These are phyloP conservation scores for slime mould (Dictyostelium discoideum) DNA, from an alignment of 78 protist species.

Conservation along the genomic window DNA sequence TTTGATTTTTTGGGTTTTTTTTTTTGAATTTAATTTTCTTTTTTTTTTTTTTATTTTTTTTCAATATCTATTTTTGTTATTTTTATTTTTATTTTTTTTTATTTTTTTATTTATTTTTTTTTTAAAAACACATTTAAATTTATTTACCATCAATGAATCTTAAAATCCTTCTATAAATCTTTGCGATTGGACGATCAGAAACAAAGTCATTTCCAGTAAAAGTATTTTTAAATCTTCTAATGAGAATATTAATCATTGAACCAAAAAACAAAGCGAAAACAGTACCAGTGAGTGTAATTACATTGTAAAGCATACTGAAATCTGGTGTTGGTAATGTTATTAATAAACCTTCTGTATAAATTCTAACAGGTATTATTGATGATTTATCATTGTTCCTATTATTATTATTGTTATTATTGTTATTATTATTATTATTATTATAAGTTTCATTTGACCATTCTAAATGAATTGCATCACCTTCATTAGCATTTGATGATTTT, in stretches of 20 bases:
- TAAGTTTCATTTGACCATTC: constrained; percentile 70
- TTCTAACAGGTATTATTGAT: constrained; percentile 19
- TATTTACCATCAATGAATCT: constrained; percentile 73
- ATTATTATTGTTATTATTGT: neutral
- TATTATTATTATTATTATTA: neutral
- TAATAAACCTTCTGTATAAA: constrained; percentile 79
- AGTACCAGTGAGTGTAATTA: constrained; percentile 88
- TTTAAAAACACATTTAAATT: neutral
- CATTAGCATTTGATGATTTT: neutral
- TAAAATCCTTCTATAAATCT: constrained; percentile 72
- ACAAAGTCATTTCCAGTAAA: constrained; percentile 69
- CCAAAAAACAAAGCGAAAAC: constrained; percentile 89
- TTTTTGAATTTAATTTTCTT: neutral
- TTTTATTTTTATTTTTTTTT: neutral
- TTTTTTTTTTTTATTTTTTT: neutral
- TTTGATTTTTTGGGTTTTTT: too few relatives aligned
- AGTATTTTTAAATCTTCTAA: constrained; percentile 54
- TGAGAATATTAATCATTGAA: constrained; percentile 51
- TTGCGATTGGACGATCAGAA: constrained; percentile 83
- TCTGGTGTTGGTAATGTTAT: constrained; percentile 89
- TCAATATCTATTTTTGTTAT: too few relatives aligned
- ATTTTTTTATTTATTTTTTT: neutral
- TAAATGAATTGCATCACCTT: constrained; percentile 4
- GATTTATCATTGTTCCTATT: neutral
- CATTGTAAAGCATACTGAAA: constrained; percentile 95